These are phyloP conservation scores for Salix suchowensis DNA, from an alignment of 345 rosid genomes.

Conservation along the genomic window DNA sequence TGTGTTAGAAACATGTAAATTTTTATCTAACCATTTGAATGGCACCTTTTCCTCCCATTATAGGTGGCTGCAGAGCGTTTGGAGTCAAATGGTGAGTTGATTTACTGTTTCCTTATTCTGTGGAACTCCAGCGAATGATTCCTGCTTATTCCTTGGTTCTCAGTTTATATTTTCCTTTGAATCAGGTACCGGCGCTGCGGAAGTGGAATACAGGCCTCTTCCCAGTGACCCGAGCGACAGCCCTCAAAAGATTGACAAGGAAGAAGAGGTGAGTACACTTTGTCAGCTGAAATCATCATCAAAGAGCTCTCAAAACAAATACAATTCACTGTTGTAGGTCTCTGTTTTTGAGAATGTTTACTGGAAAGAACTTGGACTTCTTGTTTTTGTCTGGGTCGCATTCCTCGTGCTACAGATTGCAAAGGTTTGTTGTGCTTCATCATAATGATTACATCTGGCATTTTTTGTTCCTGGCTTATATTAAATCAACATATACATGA, in stretches of 20 bases:
- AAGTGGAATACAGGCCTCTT: constrained; percentile 59
- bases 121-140: neutral
- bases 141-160: neutral
- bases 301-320: neutral
- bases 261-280: constrained; percentile 22
- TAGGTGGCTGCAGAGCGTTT: constrained; percentile 56
- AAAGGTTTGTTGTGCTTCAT: constrained; percentile 43
- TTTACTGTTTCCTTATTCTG: neutral
- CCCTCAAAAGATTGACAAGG: constrained; percentile 28
- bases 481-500: constrained; percentile 11
- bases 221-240: constrained; percentile 45
- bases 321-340: constrained; percentile 36
- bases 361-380: constrained; percentile 86
- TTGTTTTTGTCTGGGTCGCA: constrained; percentile 67
- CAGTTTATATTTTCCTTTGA: neutral
- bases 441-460: neutral
- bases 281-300: neutral
- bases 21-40: neutral
- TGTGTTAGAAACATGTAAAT: neutral
- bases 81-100: constrained; percentile 43
- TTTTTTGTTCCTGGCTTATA: neutral
- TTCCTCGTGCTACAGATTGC: constrained; percentile 61
- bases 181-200: constrained; percentile 34
- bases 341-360: constrained; percentile 53
- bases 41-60: constrained; percentile 12